Conservation (phyloP, 192 early-diverging fungal species). For the Gamsiella multidivaricata region DNA sequence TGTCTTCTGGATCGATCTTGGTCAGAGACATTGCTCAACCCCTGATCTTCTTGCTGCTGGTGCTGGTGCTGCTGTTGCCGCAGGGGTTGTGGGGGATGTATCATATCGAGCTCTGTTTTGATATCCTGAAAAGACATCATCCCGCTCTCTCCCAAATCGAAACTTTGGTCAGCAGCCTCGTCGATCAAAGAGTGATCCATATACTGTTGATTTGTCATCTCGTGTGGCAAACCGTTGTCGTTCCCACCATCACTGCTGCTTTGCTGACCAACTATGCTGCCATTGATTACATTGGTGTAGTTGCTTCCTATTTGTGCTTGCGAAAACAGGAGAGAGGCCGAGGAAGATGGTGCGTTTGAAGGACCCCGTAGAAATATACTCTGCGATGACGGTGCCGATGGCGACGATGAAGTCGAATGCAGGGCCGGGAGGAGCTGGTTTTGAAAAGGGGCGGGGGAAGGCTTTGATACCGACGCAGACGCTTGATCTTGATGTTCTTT, state of each 20-base stretch:
- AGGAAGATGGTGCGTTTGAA: not conserved
- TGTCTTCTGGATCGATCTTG: slow-evolving; percentile 24
- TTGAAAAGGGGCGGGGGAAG: not conserved
- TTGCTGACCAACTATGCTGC: not conserved
- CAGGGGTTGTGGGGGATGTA: slow-evolving; percentile 5
- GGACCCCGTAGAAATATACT: not conserved
- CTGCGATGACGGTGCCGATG: not conserved
- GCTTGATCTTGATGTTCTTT: not conserved
- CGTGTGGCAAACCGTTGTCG: not conserved
- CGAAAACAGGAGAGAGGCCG: no score
- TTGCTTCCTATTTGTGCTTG: no score
- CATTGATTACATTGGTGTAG: not conserved
- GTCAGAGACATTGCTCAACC: no score
- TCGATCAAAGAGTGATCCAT: slow-evolving; percentile 23
- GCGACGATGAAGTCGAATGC: not conserved
- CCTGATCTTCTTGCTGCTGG: no score
- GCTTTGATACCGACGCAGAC: not conserved
- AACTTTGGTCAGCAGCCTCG: slow-evolving; percentile 40
- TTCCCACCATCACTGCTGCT: not conserved
- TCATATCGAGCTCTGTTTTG: slow-evolving; percentile 42
- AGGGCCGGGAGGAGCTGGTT: not conserved
- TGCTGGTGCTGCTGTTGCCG: not conserved
- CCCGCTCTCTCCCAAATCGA: slow-evolving; percentile 42
- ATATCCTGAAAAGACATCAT: slow-evolving; percentile 56
- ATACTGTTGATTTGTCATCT: slow-evolving; percentile 1